Percentiles rank a stretch among this genome's conserved stretches.
Evolutionary conservation across 202 grass and related monocot genomes (phyloP).

Genomic region (Panicum hallii): DNA sequence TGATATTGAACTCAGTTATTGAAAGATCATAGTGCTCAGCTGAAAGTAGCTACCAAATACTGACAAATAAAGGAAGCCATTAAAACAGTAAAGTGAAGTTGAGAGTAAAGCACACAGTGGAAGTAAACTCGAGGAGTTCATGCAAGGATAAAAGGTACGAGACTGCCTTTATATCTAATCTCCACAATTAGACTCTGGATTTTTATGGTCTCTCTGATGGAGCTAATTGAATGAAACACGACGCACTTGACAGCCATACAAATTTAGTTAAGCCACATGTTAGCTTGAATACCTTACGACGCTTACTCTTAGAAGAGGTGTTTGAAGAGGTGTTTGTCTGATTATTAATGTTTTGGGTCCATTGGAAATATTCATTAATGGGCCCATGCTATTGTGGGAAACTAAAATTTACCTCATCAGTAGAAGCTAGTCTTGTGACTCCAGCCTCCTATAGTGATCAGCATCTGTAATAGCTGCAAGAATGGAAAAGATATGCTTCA

Average conservation of each 20-base stretch:
- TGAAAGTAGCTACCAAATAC: conserved; percentile 15
- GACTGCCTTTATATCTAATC: background rate
- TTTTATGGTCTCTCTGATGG: background rate
- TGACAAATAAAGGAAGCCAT: background rate
- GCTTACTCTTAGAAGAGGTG: background rate
- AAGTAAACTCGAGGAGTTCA: background rate
- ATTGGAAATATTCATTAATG: too few species aligned
- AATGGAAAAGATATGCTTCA: conserved; percentile 31
- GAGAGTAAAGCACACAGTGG: background rate
- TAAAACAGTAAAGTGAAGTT: background rate
- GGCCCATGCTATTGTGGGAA: background rate
- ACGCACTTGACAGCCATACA: background rate
- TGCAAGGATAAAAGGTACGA: background rate
- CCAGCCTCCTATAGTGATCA: conserved; percentile 88
- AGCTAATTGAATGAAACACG: background rate
- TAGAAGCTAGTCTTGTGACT: conserved; percentile 65
- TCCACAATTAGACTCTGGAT: background rate
- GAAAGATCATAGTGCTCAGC: background rate
- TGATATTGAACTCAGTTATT: conserved; percentile 18
- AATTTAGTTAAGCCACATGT: background rate
- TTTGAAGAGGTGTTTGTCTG: conserved; percentile 8
- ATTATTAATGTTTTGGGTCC: too few species aligned
- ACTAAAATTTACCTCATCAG: conserved; percentile 58
- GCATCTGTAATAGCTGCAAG: conserved; percentile 86
- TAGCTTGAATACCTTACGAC: background rate